Conservation (phyloP, 1,284 basidiomycete species). For the Mycena sp. region DNA sequence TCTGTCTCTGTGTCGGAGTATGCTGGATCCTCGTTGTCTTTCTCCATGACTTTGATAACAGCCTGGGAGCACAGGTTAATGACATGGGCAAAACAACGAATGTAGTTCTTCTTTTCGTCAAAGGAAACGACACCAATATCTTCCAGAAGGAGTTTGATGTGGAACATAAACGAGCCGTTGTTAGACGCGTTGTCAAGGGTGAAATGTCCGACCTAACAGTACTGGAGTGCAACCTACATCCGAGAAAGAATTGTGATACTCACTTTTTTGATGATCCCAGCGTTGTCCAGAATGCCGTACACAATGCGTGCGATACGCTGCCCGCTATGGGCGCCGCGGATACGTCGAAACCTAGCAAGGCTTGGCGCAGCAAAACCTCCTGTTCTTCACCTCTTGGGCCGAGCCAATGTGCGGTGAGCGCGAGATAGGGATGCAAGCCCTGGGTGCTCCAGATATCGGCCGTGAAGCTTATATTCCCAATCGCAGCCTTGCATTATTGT, state of each 20-base stretch:
- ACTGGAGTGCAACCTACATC: neutral
- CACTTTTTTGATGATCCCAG: slow-evolving; percentile 20
- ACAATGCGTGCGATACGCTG: slow-evolving; percentile 21
- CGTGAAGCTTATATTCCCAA: slow-evolving; percentile 28
- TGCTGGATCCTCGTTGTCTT: neutral
- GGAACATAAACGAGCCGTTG: slow-evolving; percentile 27
- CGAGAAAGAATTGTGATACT: slow-evolving; percentile 5
- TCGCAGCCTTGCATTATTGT: slow-evolving; percentile 3
- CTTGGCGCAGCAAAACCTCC: slow-evolving; percentile 15
- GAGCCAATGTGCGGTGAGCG: slow-evolving; percentile 29
- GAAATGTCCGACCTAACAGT: slow-evolving; percentile 24
- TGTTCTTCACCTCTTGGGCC: slow-evolving; percentile 1
- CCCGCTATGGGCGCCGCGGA: slow-evolving; percentile 27
- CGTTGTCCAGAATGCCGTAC: slow-evolving; percentile 20
- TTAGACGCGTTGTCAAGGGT: slow-evolving; percentile 35
- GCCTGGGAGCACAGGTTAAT: slow-evolving; percentile 16
- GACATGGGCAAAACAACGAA: slow-evolving; percentile 11
- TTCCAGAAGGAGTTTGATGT: slow-evolving; percentile 2
- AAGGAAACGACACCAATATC: neutral
- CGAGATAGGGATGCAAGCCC: slow-evolving; percentile 20
- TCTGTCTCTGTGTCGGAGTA: slow-evolving; percentile 7
- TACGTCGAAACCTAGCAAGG: slow-evolving; percentile 29
- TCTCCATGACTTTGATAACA: slow-evolving; percentile 10
- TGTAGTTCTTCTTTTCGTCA: neutral
- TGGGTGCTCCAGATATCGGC: slow-evolving; percentile 28